Conservation (phyloP, 495 filamentous ascomycete genomes). For the Penicillium manginii region DNA sequence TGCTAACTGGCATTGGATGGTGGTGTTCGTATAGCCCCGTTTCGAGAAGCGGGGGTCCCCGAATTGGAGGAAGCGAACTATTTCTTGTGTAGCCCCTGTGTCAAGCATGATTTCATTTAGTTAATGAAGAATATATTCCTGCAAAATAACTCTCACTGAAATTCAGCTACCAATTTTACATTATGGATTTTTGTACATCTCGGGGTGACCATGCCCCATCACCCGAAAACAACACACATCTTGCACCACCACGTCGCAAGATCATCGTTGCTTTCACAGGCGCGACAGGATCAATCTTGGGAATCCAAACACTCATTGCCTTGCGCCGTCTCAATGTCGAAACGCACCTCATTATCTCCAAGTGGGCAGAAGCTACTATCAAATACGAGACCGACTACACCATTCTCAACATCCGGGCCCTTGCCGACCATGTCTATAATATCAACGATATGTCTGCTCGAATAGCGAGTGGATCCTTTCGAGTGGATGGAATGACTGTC, state of each 20-base stretch:
- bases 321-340: constrained; percentile 44
- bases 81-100: neutral
- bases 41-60: neutral
- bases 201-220: neutral
- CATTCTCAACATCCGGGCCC: constrained; percentile 34
- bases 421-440: constrained; percentile 43
- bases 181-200: neutral
- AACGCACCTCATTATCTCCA: constrained; percentile 47
- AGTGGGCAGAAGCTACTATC: constrained; percentile 50
- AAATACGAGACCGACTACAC: constrained; percentile 49
- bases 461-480: constrained; percentile 42
- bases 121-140: neutral
- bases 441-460: constrained; percentile 43
- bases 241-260: constrained; percentile 17
- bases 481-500: constrained; percentile 43
- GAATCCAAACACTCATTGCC: constrained; percentile 39
- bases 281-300: constrained; percentile 44
- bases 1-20: neutral
- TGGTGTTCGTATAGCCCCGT: neutral
- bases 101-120: neutral
- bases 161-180: neutral
- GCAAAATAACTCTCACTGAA: neutral
- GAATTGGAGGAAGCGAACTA: neutral
- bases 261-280: constrained; percentile 51
- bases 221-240: neutral